phyloP scores from a whole-genome alignment of 495 filamentous ascomycete genomes.

The Parachaetomium inaequale region DNA sequence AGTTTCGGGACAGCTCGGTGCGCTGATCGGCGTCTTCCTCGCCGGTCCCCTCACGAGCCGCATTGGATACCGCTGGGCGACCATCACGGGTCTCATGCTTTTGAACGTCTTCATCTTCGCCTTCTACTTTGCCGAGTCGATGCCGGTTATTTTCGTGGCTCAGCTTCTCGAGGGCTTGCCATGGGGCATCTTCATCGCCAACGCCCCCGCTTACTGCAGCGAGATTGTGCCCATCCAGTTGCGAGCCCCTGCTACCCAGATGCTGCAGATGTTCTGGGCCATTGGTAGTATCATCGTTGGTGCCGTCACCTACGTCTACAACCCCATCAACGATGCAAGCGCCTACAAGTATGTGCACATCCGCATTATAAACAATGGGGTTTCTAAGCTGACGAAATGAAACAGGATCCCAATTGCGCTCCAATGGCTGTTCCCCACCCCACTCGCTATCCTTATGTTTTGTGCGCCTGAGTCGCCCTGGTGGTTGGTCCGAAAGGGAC shows the following conservation, averaged over 20 bases:
- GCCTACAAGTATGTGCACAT: not conserved
- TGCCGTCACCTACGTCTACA: not conserved
- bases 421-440: not conserved
- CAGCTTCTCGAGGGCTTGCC: conserved; percentile 1
- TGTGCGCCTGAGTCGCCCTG: not conserved
- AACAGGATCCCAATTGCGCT: not conserved
- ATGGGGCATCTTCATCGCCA: not conserved
- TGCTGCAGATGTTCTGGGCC: conserved; percentile 4
- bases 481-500: not conserved
- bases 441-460: not conserved
- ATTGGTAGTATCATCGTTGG: not conserved
- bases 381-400: not conserved
- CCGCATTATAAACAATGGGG: not conserved
- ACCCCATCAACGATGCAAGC: not conserved
- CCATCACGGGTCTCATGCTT: not conserved
- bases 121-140: not conserved
- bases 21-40: conserved; percentile 1
- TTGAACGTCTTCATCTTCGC: conserved; percentile 1
- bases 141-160: not conserved
- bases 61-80: conserved; percentile 1
- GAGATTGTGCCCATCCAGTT: conserved; percentile 1
- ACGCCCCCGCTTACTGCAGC: conserved; percentile 1
- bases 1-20: not conserved
- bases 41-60: not conserved
- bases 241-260: not conserved